Base-by-base conservation (phyloP, 805 yeast genomes). In the Wickerhamiella australiensis region DNA sequence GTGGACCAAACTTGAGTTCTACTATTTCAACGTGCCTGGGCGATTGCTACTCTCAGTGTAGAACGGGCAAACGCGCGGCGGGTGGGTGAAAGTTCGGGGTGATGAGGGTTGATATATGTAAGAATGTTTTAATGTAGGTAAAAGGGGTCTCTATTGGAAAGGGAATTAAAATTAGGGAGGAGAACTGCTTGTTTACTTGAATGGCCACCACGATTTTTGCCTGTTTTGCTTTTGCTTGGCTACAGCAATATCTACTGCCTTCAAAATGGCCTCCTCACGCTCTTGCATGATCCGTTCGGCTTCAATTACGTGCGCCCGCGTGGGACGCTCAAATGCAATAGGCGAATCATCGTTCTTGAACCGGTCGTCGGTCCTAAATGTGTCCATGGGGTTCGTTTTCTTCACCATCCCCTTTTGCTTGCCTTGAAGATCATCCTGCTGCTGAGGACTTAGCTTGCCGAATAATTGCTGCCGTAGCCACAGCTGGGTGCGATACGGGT, bases 241-340 rank as follows among this genome's bases (percentile, higher is more conserved):
- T 47, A 73, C 66, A 1, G 76, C 75, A 25, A 70, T 61, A 48
- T 72, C 76, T 18, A 73, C 65, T 0, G 76, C 77, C 41, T 64
- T 60, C 53, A 75, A 60, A 50, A 68, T 58, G 13, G 67, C 68
- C 52, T 76, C 92, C 59, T 85, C 94, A 47, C 77, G 73, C 51
- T 78, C 76, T 61, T 83, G 92, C 53, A 73, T 68, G 22, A 79
- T 68, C 53, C 83, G 69, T 62, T 83, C 84, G 0, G 92, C 94
- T 61, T 80, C 85, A 50, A 82, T 73, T 9, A 78, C 70, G 58
- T 85, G 95, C 54, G 78, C 75, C 56, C 79, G 76, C 49, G 78
- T 77, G 4, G 85, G 92, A 65, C 83, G 72, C 61, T 76, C 82
- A 67, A 77, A 67, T 2, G 77, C 80, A 52, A 61, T 67, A 17